A percentile compares a stretch with the other conserved stretches of the same genome.
Evolutionary conservation across 225 moss, liverwort and hornwort species (phyloP).

Genomic region (Sphagnum tenellum): DNA sequence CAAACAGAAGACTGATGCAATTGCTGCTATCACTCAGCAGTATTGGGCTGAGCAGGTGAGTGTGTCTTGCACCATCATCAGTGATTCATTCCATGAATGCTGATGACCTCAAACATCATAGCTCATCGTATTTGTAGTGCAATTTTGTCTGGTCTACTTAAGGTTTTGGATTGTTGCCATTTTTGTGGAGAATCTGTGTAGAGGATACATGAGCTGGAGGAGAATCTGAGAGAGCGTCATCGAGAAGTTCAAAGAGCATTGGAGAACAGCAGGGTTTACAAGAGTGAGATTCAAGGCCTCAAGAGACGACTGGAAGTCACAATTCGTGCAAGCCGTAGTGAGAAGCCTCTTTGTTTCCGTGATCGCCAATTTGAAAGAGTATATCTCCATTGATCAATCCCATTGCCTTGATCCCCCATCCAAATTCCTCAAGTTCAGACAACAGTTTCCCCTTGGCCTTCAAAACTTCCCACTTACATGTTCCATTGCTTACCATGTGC

Average conservation of each 20-base stretch:
- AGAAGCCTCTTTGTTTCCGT: constrained; percentile 28
- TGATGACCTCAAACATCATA: too few relatives aligned
- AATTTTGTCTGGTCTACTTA: too few relatives aligned
- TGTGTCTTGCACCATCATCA: too few relatives aligned
- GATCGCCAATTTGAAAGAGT: background rate
- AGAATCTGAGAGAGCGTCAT: constrained; percentile 43
- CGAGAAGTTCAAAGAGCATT: constrained; percentile 38
- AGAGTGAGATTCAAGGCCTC: constrained; percentile 48
- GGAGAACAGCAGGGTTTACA: constrained; percentile 45
- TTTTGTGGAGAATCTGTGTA: constrained; percentile 4
- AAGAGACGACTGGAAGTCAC: constrained; percentile 42
- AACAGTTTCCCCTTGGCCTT: too few relatives aligned
- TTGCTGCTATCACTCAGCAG: constrained; percentile 52
- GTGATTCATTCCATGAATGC: too few relatives aligned
- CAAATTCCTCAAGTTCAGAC: too few relatives aligned
- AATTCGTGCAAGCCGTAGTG: constrained; percentile 26
- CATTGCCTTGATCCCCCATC: too few relatives aligned
- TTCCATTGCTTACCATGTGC: background rate
- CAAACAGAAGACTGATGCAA: constrained; percentile 47
- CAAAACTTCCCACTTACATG: too few relatives aligned
- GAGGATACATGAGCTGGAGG: constrained; percentile 61
- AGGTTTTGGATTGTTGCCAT: too few relatives aligned
- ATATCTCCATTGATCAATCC: too few relatives aligned
- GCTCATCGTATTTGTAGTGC: too few relatives aligned
- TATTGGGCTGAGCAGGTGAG: constrained; percentile 58